phyloP scores from a whole-genome alignment of 306 rosid species.

The Prunus campanulata region DNA sequence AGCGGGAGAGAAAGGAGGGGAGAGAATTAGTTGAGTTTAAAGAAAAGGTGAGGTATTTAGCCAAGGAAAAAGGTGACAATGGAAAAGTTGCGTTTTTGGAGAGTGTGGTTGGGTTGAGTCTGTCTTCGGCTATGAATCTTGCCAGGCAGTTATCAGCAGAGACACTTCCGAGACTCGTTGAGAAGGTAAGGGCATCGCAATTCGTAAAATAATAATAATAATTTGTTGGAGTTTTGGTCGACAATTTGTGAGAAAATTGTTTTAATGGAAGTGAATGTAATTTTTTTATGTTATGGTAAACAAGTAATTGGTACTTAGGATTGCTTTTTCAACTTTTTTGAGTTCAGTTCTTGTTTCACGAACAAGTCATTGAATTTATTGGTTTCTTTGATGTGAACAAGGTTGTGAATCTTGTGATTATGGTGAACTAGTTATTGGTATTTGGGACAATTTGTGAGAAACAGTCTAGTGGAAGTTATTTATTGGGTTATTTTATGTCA shows the following conservation, averaged over 20 bases:
- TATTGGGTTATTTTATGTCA: neutral
- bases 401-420: neutral
- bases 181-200: slow-evolving; percentile 33
- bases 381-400: neutral
- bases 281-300: neutral
- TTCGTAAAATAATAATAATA: neutral
- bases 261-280: neutral
- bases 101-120: slow-evolving; percentile 63
- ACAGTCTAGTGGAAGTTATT: neutral
- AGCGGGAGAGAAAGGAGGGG: slow-evolving; percentile 5
- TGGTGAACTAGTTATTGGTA: neutral
- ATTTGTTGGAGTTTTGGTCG: neutral
- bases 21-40: slow-evolving; percentile 32
- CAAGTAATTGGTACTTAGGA: neutral
- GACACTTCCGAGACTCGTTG: slow-evolving; percentile 55
- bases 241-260: neutral
- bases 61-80: slow-evolving; percentile 60
- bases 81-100: slow-evolving; percentile 82
- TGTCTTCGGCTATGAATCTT: slow-evolving; percentile 76
- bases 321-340: neutral
- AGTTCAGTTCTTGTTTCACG: neutral
- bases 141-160: slow-evolving; percentile 59
- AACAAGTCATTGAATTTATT: neutral
- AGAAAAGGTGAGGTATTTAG: slow-evolving; percentile 57
- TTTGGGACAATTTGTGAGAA: neutral